Conservation (phyloP, 257 asterid species). For the Solanum bulbocastanum region DNA sequence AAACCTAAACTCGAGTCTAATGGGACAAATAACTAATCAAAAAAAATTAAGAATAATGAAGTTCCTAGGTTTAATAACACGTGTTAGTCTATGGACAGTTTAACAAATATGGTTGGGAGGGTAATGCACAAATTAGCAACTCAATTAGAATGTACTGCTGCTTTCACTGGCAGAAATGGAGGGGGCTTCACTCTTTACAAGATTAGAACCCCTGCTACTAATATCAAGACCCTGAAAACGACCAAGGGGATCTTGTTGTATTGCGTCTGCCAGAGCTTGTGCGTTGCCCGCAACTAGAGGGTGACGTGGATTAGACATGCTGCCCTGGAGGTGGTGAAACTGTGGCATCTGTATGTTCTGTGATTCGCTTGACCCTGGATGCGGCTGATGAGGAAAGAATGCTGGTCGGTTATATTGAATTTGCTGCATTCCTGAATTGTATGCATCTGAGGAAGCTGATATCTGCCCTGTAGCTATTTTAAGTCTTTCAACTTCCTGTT, state of each 20-base stretch:
- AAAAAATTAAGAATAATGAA: constrained; percentile 21
- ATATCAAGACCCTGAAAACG: constrained; percentile 51
- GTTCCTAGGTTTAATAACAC: constrained; percentile 17
- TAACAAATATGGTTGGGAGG: constrained; percentile 13
- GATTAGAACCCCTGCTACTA: constrained; percentile 29
- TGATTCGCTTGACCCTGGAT: constrained; percentile 29
- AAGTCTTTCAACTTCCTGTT: constrained; percentile 78
- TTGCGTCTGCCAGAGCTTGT: constrained; percentile 20
- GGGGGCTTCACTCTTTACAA: constrained; percentile 55
- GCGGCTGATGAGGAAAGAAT: constrained; percentile 48
- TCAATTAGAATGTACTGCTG: constrained; percentile 50
- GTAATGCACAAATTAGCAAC: constrained; percentile 3
- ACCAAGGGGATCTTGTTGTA: constrained; percentile 53
- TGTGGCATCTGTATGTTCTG: constrained; percentile 52
- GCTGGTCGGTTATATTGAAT: constrained; percentile 46
- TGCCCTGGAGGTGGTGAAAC: constrained; percentile 42
- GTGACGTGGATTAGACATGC: constrained; percentile 42
- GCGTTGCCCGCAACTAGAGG: constrained; percentile 20
- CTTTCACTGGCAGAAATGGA: constrained; percentile 60
- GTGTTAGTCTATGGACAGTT: constrained; percentile 69
- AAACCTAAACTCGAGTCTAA: constrained; percentile 13
- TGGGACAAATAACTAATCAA: constrained; percentile 18
- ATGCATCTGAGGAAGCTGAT: constrained; percentile 45
- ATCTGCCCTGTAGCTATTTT: constrained; percentile 75
- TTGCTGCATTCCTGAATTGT: constrained; percentile 52